Evolutionary conservation across 257 asterid species (phyloP), one percentile per base, ranked within the genome.

Genomic region (Nicotiana paniculata): DNA sequence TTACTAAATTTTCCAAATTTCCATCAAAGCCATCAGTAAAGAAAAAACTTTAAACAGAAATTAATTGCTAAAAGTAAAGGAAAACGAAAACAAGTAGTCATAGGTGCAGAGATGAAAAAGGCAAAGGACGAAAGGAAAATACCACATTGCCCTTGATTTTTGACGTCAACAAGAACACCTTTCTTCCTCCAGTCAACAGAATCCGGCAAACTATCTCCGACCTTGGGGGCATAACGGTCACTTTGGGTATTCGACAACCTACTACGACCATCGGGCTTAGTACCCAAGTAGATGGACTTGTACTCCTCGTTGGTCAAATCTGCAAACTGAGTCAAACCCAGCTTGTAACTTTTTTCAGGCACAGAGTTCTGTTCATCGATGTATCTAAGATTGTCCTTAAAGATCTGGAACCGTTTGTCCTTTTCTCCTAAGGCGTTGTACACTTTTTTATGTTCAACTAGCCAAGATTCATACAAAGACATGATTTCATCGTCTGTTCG

Each of bases 131-230:
- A 43, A 8, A 43, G 51, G 51, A 8, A 43, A 43, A 70, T 88
- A 94, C 98, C 98, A 33, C 98, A 94, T 85, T 90, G 84, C 81
- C 97, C 97, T 83, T 94, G 98, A 86, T 94, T 91, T 79, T 94
- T 94, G 84, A 94, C 84, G 35, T 86, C 85, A 65, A 67, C 86
- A 13, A 94, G 97, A 9, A 97, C 97, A 37, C 97, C 97, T 83
- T 90, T 87, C 63, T 82, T 76, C 80, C 96, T 91, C 98, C 98
- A 94, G 85, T 94, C 98, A 79, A 94, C 26, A n/a, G 97, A 90
- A 1, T 90, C 97, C 84, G 98, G 97, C 90, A 94, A 79, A 65
- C 83, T 81, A 18, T 88, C 94, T 17, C 91, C 93, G 26, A 79
- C 82, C 54, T 80, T 86, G 0, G 91, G 90, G 58, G 28, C 74